Conservation (phyloP, 2,329 filamentous ascomycete genomes). For the Xylaria sp. region DNA sequence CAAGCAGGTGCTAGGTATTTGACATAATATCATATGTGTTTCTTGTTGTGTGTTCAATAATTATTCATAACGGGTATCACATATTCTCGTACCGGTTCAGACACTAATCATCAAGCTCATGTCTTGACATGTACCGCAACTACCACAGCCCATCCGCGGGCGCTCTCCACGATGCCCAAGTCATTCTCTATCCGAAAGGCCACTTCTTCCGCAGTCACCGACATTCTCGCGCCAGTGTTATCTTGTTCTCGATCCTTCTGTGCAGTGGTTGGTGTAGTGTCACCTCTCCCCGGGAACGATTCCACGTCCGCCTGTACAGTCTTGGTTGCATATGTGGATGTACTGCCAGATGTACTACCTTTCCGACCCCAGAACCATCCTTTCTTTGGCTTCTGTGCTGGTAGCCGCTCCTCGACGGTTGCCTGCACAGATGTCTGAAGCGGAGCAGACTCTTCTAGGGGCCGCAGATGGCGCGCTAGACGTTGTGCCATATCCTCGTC, state of each 20-base stretch:
- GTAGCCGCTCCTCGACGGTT: conserved; percentile 46
- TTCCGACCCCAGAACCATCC: conserved; percentile 48
- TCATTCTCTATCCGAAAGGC: conserved; percentile 63
- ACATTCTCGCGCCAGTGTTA: conserved; percentile 51
- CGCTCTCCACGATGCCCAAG: conserved; percentile 63
- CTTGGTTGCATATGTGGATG: conserved; percentile 19
- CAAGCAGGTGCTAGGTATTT: too few relatives aligned
- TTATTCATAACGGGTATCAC: background rate
- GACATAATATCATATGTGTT: too few relatives aligned
- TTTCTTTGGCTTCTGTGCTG: conserved; percentile 50
- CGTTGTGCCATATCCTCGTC: conserved; percentile 59
- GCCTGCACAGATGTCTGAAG: conserved; percentile 44
- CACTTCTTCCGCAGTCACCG: conserved; percentile 57
- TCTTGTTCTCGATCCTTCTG: conserved; percentile 37
- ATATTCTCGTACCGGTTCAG: background rate
- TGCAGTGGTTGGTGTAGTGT: background rate
- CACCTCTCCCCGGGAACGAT: conserved; percentile 8
- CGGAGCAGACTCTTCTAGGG: conserved; percentile 40
- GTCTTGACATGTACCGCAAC: conserved; percentile 51
- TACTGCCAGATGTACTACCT: conserved; percentile 23
- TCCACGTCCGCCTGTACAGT: conserved; percentile 16
- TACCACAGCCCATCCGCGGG: conserved; percentile 61
- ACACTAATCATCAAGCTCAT: conserved; percentile 22
- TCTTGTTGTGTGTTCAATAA: background rate
- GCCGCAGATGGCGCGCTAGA: conserved; percentile 57